Evolutionary conservation across 2,329 filamentous ascomycete species (phyloP).

Genomic region (Cytospora leucostoma): DNA sequence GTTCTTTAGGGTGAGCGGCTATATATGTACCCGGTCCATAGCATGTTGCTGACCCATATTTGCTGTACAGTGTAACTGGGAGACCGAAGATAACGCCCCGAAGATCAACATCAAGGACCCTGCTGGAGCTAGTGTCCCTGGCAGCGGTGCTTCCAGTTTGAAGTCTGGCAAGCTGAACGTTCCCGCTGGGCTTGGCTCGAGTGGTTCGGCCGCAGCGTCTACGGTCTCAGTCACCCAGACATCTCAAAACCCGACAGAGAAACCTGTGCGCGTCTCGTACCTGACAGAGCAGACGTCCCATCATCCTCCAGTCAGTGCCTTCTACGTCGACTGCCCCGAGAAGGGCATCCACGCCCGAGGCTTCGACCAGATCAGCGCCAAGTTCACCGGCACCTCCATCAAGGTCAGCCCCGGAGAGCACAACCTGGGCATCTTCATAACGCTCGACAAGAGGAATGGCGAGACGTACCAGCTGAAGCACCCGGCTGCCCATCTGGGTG

Average conservation of each 20-base stretch:
- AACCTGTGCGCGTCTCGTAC: conserved; percentile 77
- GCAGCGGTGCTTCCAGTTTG: conserved; percentile 50
- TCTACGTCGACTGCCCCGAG: conserved; percentile 88
- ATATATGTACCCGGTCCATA: not conserved
- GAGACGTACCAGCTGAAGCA: conserved; percentile 96
- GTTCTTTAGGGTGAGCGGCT: conserved; percentile 79
- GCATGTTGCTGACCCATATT: conserved; percentile 16
- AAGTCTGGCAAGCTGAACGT: conserved; percentile 43
- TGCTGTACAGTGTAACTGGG: conserved; percentile 80
- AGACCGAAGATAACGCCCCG: conserved; percentile 77
- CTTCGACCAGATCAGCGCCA: conserved; percentile 95
- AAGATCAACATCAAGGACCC: conserved; percentile 57
- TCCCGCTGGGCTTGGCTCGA: conserved; percentile 30
- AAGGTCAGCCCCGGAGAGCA: conserved; percentile 89
- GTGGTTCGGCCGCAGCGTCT: conserved; percentile 49
- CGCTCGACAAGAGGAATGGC: conserved; percentile 72
- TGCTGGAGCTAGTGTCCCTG: conserved; percentile 36
- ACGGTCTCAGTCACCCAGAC: conserved; percentile 54
- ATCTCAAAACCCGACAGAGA: conserved; percentile 44
- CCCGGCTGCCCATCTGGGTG: conserved; percentile 88
- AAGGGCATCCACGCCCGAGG: conserved; percentile 85
- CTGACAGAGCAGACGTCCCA: conserved; percentile 98
- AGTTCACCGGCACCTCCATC: conserved; percentile 94
- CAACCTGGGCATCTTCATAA: conserved; percentile 95
- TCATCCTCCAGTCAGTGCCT: conserved; percentile 95